Percentiles rank a stretch among this genome's conserved stretches.
Evolutionary conservation across 495 filamentous ascomycete species (phyloP).

Genomic region (Bryoglossum gracile): DNA sequence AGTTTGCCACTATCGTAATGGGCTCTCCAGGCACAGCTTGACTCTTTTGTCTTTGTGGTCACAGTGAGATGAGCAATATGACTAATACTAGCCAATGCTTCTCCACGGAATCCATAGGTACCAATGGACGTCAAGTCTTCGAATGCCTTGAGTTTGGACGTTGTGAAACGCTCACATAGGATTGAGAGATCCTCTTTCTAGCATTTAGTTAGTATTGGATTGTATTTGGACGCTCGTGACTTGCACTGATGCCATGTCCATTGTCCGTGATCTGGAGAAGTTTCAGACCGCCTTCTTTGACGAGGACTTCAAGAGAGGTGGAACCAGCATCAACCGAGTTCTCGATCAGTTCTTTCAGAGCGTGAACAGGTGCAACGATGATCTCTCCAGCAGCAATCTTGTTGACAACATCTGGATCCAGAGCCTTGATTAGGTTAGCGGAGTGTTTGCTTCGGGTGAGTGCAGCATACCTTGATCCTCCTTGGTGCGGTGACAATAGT

Average conservation of each 20-base stretch:
- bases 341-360: conserved; percentile 94
- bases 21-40: conserved; percentile 81
- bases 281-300: conserved; percentile 96
- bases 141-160: conserved; percentile 90
- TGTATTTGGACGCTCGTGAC: conserved; percentile 19
- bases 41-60: conserved; percentile 87
- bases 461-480: conserved; percentile 30
- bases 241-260: conserved; percentile 89
- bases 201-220: conserved; percentile 16
- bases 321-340: conserved; percentile 97
- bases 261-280: conserved; percentile 97
- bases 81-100: conserved; percentile 96
- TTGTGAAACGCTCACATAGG: conserved; percentile 94
- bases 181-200: conserved; percentile 89
- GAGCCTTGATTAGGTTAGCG: conserved; percentile 45
- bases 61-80: conserved; percentile 95
- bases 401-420: conserved; percentile 94
- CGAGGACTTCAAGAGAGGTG: conserved; percentile 81
- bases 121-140: conserved; percentile 88
- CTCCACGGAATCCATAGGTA: conserved; percentile 96
- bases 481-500: conserved; percentile 25
- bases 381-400: conserved; percentile 99
- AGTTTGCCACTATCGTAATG: conserved; percentile 82
- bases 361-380: conserved; percentile 95
- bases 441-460: neutral